Base-by-base conservation (phyloP, 2,329 filamentous ascomycete species). In the Fusarium robinianum region DNA sequence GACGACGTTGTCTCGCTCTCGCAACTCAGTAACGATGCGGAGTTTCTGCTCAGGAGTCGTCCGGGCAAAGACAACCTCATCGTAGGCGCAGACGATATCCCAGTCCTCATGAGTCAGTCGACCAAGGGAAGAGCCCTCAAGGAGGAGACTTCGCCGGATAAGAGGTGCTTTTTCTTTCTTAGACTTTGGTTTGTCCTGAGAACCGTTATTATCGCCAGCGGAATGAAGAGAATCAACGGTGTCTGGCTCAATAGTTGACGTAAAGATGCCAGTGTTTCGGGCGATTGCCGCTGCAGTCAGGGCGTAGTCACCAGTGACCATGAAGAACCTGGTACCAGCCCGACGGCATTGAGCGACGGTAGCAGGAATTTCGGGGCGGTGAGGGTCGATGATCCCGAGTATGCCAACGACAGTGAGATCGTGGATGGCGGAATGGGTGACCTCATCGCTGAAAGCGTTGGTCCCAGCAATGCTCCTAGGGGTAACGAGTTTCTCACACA, bases 31-130 rank as follows among this genome's bases (percentile, higher is more conserved):
- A 31, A 89, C 86, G 73, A 88, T 88, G 27, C 83, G 78, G 6
- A 86, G 80, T 60, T 88, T 88, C 24, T 85, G 87, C 43, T 83
- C 77, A 0, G 85, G 85, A 0, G 83, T 81, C 41, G 84, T 87
- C 14, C 84, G 77, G 11, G 84, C 84, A 53, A 87, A 83, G 12
- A 88, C 83, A 14, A 88, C 75, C 53, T 80, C 78, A n/a, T 73
- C 68, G 37, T 79, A 79, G 7, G 67, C 65, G 50, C 74, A 79
- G 8, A 75, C 62, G 4, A 66, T 44, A 35, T 74, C 69, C 73
- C 73, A 76, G 29, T 75, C 69, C 0, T 67, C 61, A 8, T 66
- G 66, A 2, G 79, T 77, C 4, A 87, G 64, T 0, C 77, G 71
- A 2, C 79, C 76, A 3, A 87, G 73, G 2, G 71, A 64, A 31